These are phyloP conservation scores for Mycena vulgaris DNA, from an alignment of 768 basidiomycete species.

Conservation along the genomic window DNA sequence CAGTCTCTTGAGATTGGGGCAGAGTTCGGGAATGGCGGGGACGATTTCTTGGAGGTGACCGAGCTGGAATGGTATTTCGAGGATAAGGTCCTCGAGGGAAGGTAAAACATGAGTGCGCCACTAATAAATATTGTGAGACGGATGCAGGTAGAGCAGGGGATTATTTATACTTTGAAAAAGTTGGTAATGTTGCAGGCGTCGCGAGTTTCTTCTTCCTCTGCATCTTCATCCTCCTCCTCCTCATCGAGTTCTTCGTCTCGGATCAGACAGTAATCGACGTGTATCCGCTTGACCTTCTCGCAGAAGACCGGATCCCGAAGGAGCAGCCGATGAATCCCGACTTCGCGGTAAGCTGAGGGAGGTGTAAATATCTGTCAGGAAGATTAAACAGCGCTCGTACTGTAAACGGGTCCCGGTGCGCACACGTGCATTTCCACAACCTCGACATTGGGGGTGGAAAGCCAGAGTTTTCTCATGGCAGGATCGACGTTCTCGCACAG, in stretches of 20 bases:
- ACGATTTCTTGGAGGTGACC: constrained; percentile 10
- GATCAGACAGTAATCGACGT: constrained; percentile 5
- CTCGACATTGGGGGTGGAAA: constrained; percentile 10
- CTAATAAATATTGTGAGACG: not conserved
- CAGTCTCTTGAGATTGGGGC: constrained; percentile 6
- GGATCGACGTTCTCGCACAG: constrained; percentile 23
- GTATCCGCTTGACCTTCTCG: constrained; percentile 9
- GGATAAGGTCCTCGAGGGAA: constrained; percentile 13
- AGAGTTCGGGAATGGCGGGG: constrained; percentile 8
- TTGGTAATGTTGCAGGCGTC: constrained; percentile 13
- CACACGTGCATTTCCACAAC: constrained; percentile 20
- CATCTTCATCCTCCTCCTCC: not conserved
- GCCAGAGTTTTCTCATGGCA: constrained; percentile 15
- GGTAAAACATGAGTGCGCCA: constrained; percentile 10
- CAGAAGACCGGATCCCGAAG: constrained; percentile 11
- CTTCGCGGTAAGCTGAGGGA: constrained; percentile 4
- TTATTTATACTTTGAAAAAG: constrained; percentile 8
- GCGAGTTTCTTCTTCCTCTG: not conserved
- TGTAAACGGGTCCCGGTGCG: not conserved
- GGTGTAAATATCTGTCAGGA: not conserved
- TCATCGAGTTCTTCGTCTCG: not conserved
- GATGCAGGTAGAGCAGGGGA: too few relatives aligned
- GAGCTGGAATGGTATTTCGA: constrained; percentile 19
- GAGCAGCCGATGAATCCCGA: constrained; percentile 10
- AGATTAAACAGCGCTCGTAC: not conserved